phyloP scores from a whole-genome alignment of 805 yeast genomes.

The Vanderwaltozyma verrucispora region DNA sequence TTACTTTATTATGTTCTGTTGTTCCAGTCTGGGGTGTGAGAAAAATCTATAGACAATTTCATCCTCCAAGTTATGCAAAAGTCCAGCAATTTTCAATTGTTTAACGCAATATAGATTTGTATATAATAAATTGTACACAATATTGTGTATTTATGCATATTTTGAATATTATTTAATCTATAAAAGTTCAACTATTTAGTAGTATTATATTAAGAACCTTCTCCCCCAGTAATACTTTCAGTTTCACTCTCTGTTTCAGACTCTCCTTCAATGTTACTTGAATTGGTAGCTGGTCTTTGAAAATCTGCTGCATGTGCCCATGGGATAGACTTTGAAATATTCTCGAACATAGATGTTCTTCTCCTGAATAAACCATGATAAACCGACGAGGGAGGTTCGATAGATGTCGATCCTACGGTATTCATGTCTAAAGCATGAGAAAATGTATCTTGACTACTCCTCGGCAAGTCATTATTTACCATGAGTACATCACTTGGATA shows the following conservation, averaged over 20 bases:
- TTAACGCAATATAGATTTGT: not conserved
- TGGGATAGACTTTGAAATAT: conserved; percentile 39
- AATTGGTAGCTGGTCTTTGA: conserved; percentile 42
- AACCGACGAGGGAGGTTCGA: conserved; percentile 15
- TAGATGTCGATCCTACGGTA: not conserved
- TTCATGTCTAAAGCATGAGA: not conserved
- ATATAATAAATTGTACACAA: not conserved
- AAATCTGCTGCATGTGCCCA: conserved; percentile 80
- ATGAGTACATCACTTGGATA: conserved; percentile 33
- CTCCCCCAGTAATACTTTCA: conserved; percentile 6
- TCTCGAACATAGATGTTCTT: conserved; percentile 18
- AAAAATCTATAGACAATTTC: conserved; percentile 58
- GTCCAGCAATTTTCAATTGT: conserved; percentile 61
- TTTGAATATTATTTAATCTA: too few species aligned
- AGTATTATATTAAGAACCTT: not conserved
- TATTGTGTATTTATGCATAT: conserved; percentile 2
- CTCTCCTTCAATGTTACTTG: conserved; percentile 14
- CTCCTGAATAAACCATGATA: conserved; percentile 18
- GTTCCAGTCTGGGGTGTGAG: conserved; percentile 86
- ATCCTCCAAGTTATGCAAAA: conserved; percentile 95
- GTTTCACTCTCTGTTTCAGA: conserved; percentile 14
- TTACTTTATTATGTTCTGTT: conserved; percentile 59
- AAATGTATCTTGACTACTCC: not conserved
- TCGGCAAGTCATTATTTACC: not conserved
- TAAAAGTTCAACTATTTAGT: not conserved